Base-by-base conservation (phyloP, 202 grass and related monocot species). In the Zizania palustris region DNA sequence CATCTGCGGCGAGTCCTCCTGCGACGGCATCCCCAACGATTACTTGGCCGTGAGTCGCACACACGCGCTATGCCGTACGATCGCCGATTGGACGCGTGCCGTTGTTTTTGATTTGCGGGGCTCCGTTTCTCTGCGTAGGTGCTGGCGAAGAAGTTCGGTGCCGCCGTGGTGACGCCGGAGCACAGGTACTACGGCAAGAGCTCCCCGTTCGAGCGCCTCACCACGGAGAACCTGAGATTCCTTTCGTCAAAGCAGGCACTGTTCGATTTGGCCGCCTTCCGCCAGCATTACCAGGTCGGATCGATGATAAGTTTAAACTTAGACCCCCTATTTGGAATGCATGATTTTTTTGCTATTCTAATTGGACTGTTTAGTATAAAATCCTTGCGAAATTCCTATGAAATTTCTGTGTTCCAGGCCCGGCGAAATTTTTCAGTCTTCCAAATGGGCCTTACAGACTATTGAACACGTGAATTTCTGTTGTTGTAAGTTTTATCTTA, bases 121-220 rank as follows among this genome's bases (percentile, higher is more conserved):
- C 28, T 28, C 28, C 28, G 28, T 58, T 5, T 6, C 0, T 58
- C 16, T 40, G 5, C 7, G 15, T 42, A 92, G 89, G 93, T 92
- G 10, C 64, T 97, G 10, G 89, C 95, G 73, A 94, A 94, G 76
- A 97, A 97, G 79, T 97, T 97, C 46, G 91, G 95, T 45, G 89
- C 91, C 1, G 89, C 95, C 48, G 74, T 97, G 80, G 95, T 97
- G 54, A 61, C 91, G 70, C 87, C 88, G 73, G 95, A 97, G 83
- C 95, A 97, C 90, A 80, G 91, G 61, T 97, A 94, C 74, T 97
- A 97, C 64, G 95, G 95, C 11, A 97, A 94, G 87, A 97, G 95
- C 65, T 92, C 95, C 50, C 95, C 91, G 53, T 97, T 94, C 82
- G 28, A 92, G 74, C 43, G 45, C 48, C 77, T 98, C 11, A 79